Base-by-base conservation (phyloP, 2,329 filamentous ascomycete species). In the Xylaria sp. region DNA sequence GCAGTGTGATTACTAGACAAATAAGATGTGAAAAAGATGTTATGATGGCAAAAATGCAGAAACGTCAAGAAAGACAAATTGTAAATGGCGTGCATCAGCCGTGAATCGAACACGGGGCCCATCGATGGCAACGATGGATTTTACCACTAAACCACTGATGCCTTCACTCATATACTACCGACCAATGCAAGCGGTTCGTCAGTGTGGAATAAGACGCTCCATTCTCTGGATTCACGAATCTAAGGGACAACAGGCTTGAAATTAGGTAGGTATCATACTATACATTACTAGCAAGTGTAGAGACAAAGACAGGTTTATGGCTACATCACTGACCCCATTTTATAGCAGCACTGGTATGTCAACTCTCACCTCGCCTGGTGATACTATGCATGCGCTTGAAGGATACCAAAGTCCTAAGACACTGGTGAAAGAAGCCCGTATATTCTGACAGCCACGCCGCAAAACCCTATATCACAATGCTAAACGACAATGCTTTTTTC, bases 41-140 rank as follows among this genome's bases (percentile, higher is more conserved):
- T 37, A 10, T 41, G 39, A 12, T 12, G 2, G n/a, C 7, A 20
- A 12, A 13, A 1, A n/a, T n/a, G 13, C 4, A 15, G n/a, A 44
- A 41, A 64, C 56, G 37, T 3, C n/a, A 12, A 13, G 54, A 7
- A 7, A 54, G 56, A 52, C 51, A 57, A 28, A 18, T 18, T 28
- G 28, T 1, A 34, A 9, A 2, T 12, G 7, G 25, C 13, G 41
- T 81, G 79, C 78, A 81, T 77, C 73, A 80, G 78, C 80, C 80
- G 79, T 75, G 81, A 82, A 82, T 82, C 80, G 80, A 82, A 82
- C 81, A 75, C 80, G 81, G 81, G 81, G 81, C 82, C 81, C 82
- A 82, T 84, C 82, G 82, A 84, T 84, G 82, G 83, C 82, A 84
- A 84, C 83, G 83, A 84, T 82, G 82, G 81, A 84, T 84, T 84